phyloP scores from a whole-genome alignment of 345 rosid genomes.

The Nasturtium officinale region DNA sequence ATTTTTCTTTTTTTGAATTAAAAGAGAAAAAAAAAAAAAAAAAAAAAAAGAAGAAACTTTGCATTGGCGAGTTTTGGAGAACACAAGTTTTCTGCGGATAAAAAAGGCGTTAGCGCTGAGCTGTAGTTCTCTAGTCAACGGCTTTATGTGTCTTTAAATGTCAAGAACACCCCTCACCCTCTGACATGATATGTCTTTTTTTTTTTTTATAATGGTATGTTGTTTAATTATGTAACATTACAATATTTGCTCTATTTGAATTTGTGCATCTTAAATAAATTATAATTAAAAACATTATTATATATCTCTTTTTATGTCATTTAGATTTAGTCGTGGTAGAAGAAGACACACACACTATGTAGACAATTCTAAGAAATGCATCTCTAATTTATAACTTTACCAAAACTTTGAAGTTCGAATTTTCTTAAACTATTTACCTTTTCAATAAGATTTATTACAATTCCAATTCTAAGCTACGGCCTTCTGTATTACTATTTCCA shows the following conservation, averaged over 20 bases:
- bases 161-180: neutral
- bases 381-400: neutral
- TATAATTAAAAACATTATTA: neutral
- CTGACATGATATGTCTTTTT: neutral
- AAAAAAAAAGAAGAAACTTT: neutral
- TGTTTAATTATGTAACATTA: too few relatives aligned
- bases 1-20: neutral
- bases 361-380: neutral
- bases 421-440: neutral
- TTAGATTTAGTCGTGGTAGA: neutral
- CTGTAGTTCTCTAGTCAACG: slow-evolving; percentile 35
- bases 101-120: slow-evolving; percentile 22
- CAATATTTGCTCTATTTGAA: neutral
- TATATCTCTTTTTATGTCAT: neutral
- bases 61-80: slow-evolving; percentile 3
- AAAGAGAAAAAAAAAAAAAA: neutral
- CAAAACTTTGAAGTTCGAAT: slow-evolving; percentile 3
- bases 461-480: too few relatives aligned
- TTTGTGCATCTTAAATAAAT: neutral
- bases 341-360: neutral
- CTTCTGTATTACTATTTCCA: neutral
- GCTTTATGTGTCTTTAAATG: neutral
- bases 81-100: slow-evolving; percentile 31
- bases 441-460: neutral
- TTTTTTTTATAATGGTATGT: neutral